A percentile compares a stretch with the other conserved stretches of the same genome.
phyloP scores from a whole-genome alignment of 768 basidiomycete genomes.

The Lactifluus piperatus region DNA sequence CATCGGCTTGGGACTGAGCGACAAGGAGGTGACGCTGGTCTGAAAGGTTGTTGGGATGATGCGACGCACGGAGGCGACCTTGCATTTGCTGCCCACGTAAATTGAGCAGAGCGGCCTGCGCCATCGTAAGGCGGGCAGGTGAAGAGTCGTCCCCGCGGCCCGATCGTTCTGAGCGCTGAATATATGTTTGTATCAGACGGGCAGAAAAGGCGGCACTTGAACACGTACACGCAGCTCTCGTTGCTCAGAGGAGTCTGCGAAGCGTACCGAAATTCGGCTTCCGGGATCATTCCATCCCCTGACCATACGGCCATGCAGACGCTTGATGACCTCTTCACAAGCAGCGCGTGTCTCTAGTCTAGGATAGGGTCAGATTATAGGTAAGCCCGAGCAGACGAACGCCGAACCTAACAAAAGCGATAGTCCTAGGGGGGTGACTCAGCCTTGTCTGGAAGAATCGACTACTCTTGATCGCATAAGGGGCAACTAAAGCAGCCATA shows the following conservation, averaged over 20 bases:
- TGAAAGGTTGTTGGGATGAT: constrained; percentile 15
- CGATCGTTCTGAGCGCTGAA: constrained; percentile 53
- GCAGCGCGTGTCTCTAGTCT: constrained; percentile 65
- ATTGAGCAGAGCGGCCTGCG: constrained; percentile 69
- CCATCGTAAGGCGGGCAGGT: constrained; percentile 61
- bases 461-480: constrained; percentile 64
- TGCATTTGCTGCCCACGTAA: constrained; percentile 56
- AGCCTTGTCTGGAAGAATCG: constrained; percentile 75
- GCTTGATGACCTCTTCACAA: constrained; percentile 70
- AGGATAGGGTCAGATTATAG: constrained; percentile 2
- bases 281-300: constrained; percentile 72
- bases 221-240: constrained; percentile 59
- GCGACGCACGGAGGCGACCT: constrained; percentile 17
- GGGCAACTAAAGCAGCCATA: constrained; percentile 55
- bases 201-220: neutral
- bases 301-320: constrained; percentile 72
- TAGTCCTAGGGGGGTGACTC: constrained; percentile 68
- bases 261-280: constrained; percentile 69
- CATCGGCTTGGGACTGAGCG: constrained; percentile 2
- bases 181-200: neutral
- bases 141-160: constrained; percentile 54
- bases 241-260: constrained; percentile 73
- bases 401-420: constrained; percentile 69
- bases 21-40: constrained; percentile 21
- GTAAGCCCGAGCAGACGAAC: neutral